Conservation (phyloP, 2,329 filamentous ascomycete species). For the Cyphellophora attinorum region DNA sequence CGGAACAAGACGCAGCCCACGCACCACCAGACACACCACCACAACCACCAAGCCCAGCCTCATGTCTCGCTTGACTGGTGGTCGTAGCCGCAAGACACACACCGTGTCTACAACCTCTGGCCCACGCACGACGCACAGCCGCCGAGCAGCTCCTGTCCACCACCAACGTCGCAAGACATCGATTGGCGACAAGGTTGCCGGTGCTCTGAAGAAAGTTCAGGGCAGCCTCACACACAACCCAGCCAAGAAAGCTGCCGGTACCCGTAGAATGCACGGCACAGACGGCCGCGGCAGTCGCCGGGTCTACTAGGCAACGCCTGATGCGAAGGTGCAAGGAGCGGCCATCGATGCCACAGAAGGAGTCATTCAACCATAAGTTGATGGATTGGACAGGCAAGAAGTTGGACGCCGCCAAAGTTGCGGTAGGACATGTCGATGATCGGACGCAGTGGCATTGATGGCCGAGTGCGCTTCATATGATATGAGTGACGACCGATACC, state of each 20-base stretch:
- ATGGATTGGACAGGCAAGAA: not conserved
- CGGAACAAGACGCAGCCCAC: not conserved
- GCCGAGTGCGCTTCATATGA: not conserved
- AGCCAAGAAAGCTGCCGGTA: slow-evolving; percentile 67
- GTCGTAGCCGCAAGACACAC: slow-evolving; percentile 21
- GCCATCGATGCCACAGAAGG: too few relatives aligned
- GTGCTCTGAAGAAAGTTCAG: slow-evolving; percentile 63
- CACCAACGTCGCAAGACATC: slow-evolving; percentile 58
- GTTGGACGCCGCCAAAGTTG: not conserved
- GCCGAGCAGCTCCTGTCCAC: slow-evolving; percentile 4
- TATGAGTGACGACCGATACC: slow-evolving; percentile 1
- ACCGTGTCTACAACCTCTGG: slow-evolving; percentile 33
- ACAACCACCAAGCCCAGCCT: slow-evolving; percentile 39
- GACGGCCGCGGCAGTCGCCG: slow-evolving; percentile 47
- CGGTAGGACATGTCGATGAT: not conserved
- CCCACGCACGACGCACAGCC: slow-evolving; percentile 22
- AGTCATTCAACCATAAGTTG: not conserved
- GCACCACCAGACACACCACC: not conserved
- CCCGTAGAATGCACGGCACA: slow-evolving; percentile 63
- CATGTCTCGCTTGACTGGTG: slow-evolving; percentile 42
- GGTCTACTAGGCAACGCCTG: slow-evolving; percentile 12
- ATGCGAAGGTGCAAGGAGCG: not conserved
- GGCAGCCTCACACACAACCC: slow-evolving; percentile 60
- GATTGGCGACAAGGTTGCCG: slow-evolving; percentile 68
- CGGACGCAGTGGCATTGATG: slow-evolving; percentile 1